Evolutionary conservation across 495 filamentous ascomycete genomes (phyloP), one percentile per base, ranked within the genome.

Genomic region (Neurospora sp.): DNA sequence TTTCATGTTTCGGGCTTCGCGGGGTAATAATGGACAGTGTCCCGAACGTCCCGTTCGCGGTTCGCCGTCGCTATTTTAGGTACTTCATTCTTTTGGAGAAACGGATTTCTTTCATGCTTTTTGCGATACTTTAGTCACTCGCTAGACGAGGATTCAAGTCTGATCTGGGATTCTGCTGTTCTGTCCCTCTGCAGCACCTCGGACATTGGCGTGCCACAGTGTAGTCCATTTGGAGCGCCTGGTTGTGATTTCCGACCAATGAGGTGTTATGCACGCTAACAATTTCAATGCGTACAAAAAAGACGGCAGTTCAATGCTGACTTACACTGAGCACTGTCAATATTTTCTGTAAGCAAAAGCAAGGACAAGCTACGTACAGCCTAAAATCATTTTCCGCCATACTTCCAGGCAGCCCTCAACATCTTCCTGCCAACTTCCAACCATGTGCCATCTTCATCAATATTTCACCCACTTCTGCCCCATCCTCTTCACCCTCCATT

Each of bases 271-370:
- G 41, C 7, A 0, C 0, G 0, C 41, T 44, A 44, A 44, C 41
- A 44, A 44, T n/a, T 44, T n/a, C 7, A 2, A 16, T 0, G 0
- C 0, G 0, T 44, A 44, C 42, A n/a, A n/a, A 1, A 16, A 16
- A 1, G 0, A 3, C 0, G 40, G 1, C 14, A 1, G 1, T 41
- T 0, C 0, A 16, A 16, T 6, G 40, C 40, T 16, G 12, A 5
- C 1, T 0, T 41, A 16, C 6, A 12, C 40, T 41, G 2, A 0
- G 12, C 40, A 41, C 5, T 6, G 16, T 1, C 4, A 14, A 5
- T 2, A 14, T 41, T 16, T 41, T 41, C 14, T 16, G 40, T 41
- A 41, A 5, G 35, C 5, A 41, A 12, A 40, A 41, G 14, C 27
- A 31, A 31, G 27, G 27, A 31, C 27, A 2, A 2, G 27, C 27